phyloP scores from a whole-genome alignment of 2,329 filamentous ascomycete genomes.

The Lasiodiplodia hormozganensis region DNA sequence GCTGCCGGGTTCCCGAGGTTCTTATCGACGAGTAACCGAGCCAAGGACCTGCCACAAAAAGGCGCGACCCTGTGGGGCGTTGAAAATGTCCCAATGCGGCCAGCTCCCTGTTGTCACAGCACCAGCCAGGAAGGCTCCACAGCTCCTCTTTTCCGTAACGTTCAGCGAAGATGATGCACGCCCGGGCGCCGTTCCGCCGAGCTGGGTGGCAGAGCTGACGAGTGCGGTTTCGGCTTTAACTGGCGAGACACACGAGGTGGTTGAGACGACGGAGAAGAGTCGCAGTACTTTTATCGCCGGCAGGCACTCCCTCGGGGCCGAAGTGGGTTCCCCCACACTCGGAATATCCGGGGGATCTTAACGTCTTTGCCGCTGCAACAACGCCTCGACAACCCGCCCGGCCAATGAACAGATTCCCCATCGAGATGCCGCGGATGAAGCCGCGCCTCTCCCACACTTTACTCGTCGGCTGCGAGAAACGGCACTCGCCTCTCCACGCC shows the following conservation, averaged over 20 bases:
- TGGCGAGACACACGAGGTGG: background rate
- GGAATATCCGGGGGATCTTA: conserved; percentile 5
- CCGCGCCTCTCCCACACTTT: background rate
- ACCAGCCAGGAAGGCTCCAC: conserved; percentile 13
- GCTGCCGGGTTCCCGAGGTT: background rate
- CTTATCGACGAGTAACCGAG: background rate
- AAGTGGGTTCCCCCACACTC: conserved; percentile 3
- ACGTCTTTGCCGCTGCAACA: background rate
- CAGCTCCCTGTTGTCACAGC: conserved; percentile 12
- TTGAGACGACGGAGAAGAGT: background rate
- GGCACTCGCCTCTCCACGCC: background rate
- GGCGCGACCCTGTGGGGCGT: background rate
- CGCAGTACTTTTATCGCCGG: background rate
- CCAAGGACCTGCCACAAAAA: background rate
- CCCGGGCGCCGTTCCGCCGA: background rate
- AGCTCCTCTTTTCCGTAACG: conserved; percentile 14
- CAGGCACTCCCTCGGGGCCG: background rate
- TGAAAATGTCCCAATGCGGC: background rate
- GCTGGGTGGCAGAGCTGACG: background rate
- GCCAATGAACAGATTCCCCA: background rate
- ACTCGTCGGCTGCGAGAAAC: conserved; percentile 3
- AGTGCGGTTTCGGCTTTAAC: background rate
- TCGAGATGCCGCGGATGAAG: background rate
- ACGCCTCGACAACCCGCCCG: background rate
- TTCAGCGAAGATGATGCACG: background rate